A percentile compares a stretch with the other conserved stretches of the same genome.
These are phyloP conservation scores for Sphaerulina vaccinii DNA, from an alignment of 2,329 filamentous ascomycete genomes.

Conservation along the genomic window DNA sequence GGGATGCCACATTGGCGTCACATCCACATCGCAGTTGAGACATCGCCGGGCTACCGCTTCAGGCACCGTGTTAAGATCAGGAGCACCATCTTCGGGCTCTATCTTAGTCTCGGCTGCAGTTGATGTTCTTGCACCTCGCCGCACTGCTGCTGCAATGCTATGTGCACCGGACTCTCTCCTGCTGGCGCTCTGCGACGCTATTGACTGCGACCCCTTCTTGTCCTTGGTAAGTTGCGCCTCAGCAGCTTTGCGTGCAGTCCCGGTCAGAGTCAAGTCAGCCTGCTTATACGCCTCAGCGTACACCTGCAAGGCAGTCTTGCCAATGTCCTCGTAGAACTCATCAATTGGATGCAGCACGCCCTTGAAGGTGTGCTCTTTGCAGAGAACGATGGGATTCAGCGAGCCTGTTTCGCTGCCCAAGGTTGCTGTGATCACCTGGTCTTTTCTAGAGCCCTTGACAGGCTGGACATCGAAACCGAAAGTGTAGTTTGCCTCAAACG, in stretches of 20 bases:
- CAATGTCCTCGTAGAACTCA: constrained; percentile 68
- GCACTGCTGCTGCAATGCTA: constrained; percentile 34
- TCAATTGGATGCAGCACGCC: constrained; percentile 74
- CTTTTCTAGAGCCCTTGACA: constrained; percentile 82
- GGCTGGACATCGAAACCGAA: constrained; percentile 89
- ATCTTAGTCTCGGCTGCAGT: constrained; percentile 31
- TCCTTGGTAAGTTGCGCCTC: constrained; percentile 64
- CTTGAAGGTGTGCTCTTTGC: constrained; percentile 76
- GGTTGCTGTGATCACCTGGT: constrained; percentile 75
- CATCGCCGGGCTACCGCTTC: constrained; percentile 42
- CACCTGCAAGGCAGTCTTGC: constrained; percentile 77
- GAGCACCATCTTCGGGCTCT: constrained; percentile 30
- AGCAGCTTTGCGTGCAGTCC: constrained; percentile 89
- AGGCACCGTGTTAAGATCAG: constrained; percentile 28
- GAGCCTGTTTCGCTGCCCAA: constrained; percentile 76
- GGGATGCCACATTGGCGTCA: constrained; percentile 62
- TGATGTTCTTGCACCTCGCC: constrained; percentile 37
- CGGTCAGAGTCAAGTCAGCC: constrained; percentile 84
- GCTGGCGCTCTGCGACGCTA: constrained; percentile 31
- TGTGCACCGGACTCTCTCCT: constrained; percentile 43
- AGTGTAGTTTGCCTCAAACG: constrained; percentile 75
- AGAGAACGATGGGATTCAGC: constrained; percentile 88
- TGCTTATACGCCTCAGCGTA: constrained; percentile 92
- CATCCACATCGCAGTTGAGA: constrained; percentile 56
- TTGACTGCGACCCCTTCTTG: constrained; percentile 39